Conservation (phyloP, 495 filamentous ascomycete genomes). For the Podospora bellae-mahoneyi region DNA sequence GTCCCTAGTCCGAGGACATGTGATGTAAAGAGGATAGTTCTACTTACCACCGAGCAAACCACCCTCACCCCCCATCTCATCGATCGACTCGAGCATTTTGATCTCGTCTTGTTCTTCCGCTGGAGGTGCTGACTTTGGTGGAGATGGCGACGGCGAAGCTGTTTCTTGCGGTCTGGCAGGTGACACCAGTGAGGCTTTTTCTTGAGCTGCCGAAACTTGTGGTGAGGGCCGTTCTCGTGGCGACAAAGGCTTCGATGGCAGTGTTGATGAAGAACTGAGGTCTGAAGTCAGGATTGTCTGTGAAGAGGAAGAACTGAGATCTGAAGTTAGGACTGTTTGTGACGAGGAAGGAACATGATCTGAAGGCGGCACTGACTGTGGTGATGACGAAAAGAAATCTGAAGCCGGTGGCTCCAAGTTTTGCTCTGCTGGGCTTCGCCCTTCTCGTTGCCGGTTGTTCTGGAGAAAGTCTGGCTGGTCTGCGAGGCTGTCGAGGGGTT, state of each 20-base stretch:
- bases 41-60: neutral
- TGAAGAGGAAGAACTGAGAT: too few species aligned
- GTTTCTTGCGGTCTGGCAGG: neutral
- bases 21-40: neutral
- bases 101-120: neutral
- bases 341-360: too few species aligned
- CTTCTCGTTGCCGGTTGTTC: neutral
- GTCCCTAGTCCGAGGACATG: too few species aligned
- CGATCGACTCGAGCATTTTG: neutral
- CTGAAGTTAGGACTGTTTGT: too few species aligned
- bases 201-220: too few species aligned
- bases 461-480: neutral
- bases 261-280: neutral
- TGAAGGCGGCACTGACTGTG: neutral
- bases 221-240: neutral
- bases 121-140: neutral
- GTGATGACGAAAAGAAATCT: neutral
- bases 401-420: neutral
- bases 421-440: neutral
- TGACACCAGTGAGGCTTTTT: too few species aligned
- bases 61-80: neutral
- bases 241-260: neutral
- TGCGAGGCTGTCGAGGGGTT: slow-evolving; percentile 12
- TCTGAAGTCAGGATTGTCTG: too few species aligned
- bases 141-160: neutral